Percentiles rank a stretch among this genome's conserved stretches.
Conservation (phyloP, 805 yeast species). For the Ogataea kodamae region DNA sequence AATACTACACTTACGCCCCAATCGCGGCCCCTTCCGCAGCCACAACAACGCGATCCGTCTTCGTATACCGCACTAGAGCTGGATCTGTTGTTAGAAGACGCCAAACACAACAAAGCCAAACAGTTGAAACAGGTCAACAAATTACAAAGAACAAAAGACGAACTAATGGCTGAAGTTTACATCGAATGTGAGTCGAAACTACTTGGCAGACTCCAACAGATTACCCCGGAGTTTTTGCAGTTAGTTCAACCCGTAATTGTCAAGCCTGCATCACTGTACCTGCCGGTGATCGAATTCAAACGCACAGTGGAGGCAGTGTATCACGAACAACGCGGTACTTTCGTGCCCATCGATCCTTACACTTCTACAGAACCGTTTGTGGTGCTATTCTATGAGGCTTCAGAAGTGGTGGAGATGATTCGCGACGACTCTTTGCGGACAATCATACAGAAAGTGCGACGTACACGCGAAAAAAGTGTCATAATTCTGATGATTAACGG, state of each 20-base stretch:
- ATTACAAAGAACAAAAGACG: slow-evolving; percentile 43
- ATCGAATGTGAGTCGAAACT: slow-evolving; percentile 38
- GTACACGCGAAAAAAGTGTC: slow-evolving; percentile 26
- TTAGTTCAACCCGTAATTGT: slow-evolving; percentile 16
- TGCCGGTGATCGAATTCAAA: slow-evolving; percentile 51
- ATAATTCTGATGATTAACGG: slow-evolving; percentile 48
- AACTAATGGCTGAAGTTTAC: slow-evolving; percentile 48
- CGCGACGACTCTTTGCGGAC: slow-evolving; percentile 26
- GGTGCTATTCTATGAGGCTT: slow-evolving; percentile 46
- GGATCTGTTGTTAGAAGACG: slow-evolving; percentile 21
- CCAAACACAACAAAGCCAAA: slow-evolving; percentile 16
- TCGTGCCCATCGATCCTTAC: slow-evolving; percentile 45
- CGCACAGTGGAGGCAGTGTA: slow-evolving; percentile 48
- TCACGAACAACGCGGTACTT: slow-evolving; percentile 45
- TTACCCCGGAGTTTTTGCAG: slow-evolving; percentile 17
- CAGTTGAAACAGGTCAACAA: slow-evolving; percentile 35
- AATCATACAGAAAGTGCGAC: slow-evolving; percentile 22
- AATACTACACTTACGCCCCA: slow-evolving; percentile 9
- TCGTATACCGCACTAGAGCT: slow-evolving; percentile 10
- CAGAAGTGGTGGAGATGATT: slow-evolving; percentile 39
- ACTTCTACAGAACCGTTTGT: slow-evolving; percentile 42
- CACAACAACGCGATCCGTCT: background rate
- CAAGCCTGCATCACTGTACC: slow-evolving; percentile 23
- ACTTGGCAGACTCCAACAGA: slow-evolving; percentile 30
- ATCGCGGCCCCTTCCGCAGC: background rate